Base-by-base conservation (phyloP, 2,329 filamentous ascomycete genomes). In the Dactylellina leptospora region DNA sequence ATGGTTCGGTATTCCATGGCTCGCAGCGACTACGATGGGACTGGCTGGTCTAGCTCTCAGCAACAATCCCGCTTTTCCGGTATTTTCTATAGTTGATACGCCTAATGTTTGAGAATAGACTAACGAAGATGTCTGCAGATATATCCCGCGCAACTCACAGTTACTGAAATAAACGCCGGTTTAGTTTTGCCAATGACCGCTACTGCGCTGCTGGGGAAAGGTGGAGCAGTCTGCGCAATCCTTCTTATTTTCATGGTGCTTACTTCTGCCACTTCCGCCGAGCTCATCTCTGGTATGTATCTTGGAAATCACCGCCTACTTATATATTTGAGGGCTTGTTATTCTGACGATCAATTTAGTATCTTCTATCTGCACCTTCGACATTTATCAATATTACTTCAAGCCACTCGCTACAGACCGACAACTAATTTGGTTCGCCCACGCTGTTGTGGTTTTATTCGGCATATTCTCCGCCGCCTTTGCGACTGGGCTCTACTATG, bases 1-100 rank as follows among this genome's bases (percentile, higher is more conserved):
- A 48, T 96, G 92, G 92, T 96, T 96, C 75, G 92, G 93, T 0
- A 95, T 96, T 58, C 93, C 92, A 0, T 96, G 91, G 90, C 83
- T 96, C 4, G 90, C 88, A 0, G 91, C 92, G 0, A 96, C 91
- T 0, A 96, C 92, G 1, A 90, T 96, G 87, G 92, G 92, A 20
- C 84, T 96, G 4, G 85, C 90, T 0, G 91, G 90, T 1, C 83
- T 96, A 3, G 90, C 91, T 0, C 84, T 96, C 0, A 92, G 96
- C 79, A 86, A 83, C 74, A 89, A 86, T 75, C 88, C 86, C 0
- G 82, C 82, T 1, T 92, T 92, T 80, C 90, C 90, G 0, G 60
- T 64, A 64, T 2, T 48, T 28, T 38, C n/a, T 22, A 13, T 20
- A 4, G 42, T 20, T n/a, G 4, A 18, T 18, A 1, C 11, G 11